A percentile compares a stretch with the other conserved stretches of the same genome.
phyloP scores from a whole-genome alignment of 306 rosid genomes.

The peach (Prunus persica) region DNA sequence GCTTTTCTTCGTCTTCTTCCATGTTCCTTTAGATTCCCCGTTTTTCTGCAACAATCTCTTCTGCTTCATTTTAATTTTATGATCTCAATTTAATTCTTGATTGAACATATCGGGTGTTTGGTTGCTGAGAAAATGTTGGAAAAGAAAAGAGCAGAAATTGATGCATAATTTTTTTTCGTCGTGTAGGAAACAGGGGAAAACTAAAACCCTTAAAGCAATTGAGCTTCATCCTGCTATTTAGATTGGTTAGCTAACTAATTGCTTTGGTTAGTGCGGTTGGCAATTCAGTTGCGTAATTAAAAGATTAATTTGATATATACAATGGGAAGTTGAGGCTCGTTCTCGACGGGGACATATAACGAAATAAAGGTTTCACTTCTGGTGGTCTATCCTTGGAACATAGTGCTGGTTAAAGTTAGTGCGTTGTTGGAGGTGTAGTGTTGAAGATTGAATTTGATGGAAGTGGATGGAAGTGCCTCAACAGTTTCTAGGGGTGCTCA shows the following conservation, averaged over 20 bases:
- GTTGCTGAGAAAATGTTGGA: constrained; percentile 11
- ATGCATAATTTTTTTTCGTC: background rate
- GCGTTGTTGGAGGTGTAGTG: constrained; percentile 9
- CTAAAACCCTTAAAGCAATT: background rate
- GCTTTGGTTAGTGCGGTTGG: background rate
- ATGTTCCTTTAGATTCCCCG: background rate
- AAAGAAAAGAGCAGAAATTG: background rate
- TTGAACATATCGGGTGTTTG: background rate
- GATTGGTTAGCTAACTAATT: constrained; percentile 2
- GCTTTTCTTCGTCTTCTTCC: too few relatives aligned
- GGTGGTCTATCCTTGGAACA: background rate
- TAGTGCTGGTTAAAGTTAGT: background rate
- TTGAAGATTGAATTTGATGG: constrained; percentile 28
- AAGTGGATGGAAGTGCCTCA: constrained; percentile 21
- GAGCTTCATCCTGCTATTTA: background rate
- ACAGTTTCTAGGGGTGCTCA: background rate
- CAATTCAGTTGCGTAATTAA: background rate
- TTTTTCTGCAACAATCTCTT: background rate
- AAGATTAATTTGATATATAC: background rate
- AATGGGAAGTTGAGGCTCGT: background rate
- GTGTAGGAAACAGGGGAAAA: background rate
- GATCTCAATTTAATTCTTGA: background rate
- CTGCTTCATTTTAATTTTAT: background rate
- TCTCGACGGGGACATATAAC: background rate
- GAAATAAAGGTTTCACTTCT: background rate